Percentiles rank a stretch among this genome's conserved stretches.
These are phyloP conservation scores for Cyberlindnera mycetangii DNA, from an alignment of 805 yeast species.

Conservation along the genomic window DNA sequence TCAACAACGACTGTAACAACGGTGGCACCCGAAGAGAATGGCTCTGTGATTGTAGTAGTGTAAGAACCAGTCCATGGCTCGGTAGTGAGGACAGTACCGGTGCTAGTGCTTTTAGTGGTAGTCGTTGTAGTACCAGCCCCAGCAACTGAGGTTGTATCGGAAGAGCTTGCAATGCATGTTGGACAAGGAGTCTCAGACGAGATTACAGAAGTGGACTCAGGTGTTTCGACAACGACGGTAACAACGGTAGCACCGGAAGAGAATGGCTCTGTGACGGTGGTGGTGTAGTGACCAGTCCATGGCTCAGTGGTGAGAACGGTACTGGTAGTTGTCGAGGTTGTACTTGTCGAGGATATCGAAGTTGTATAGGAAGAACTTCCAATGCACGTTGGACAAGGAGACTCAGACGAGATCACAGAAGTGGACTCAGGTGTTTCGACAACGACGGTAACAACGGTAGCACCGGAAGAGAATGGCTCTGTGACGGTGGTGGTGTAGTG, in stretches of 20 bases:
- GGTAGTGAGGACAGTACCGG: neutral
- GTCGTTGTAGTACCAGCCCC: too few species aligned
- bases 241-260: neutral
- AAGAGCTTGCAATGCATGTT: too few species aligned
- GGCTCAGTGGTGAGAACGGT: neutral
- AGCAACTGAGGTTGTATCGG: too few species aligned
- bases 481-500: constrained; percentile 8
- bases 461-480: neutral
- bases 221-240: neutral
- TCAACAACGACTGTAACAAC: neutral
- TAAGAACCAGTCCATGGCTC: neutral
- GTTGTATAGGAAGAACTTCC: too few species aligned
- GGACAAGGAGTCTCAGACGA: neutral
- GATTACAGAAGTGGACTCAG: neutral
- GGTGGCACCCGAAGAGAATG: neutral
- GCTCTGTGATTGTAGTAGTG: neutral
- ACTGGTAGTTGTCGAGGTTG: too few species aligned
- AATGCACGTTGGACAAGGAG: too few species aligned
- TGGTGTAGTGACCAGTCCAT: neutral
- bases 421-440: neutral
- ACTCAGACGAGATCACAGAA: neutral
- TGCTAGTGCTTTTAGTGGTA: too few species aligned
- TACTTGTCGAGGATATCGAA: too few species aligned
- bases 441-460: neutral
- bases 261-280: neutral